Percentiles rank a stretch among this genome's conserved stretches.
phyloP scores from a whole-genome alignment of 1,284 basidiomycete genomes.

The Ceratobasidium sp. region DNA sequence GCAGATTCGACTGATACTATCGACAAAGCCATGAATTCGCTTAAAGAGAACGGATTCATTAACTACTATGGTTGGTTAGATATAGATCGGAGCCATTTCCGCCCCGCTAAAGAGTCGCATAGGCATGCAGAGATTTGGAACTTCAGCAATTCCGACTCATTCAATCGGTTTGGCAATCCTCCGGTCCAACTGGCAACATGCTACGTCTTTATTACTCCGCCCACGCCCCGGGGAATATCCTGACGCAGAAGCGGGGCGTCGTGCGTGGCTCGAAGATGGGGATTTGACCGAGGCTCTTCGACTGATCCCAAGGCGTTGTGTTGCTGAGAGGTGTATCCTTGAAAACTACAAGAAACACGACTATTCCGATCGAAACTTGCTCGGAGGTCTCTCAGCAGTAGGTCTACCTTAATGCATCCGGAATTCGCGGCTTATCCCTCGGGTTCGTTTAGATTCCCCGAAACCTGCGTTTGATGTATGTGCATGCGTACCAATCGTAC shows the following conservation, averaged over 20 bases:
- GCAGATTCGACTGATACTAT: conserved; percentile 75
- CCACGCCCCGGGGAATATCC: conserved; percentile 89
- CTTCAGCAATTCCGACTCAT: conserved; percentile 91
- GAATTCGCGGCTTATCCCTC: conserved; percentile 4
- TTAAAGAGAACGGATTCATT: conserved; percentile 90
- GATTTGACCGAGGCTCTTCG: conserved; percentile 80
- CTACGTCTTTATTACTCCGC: conserved; percentile 81
- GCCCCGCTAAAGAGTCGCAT: neutral
- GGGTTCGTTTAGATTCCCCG: conserved; percentile 77
- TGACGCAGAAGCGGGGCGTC: conserved; percentile 78
- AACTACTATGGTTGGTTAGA: conserved; percentile 87
- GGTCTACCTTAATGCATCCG: conserved; percentile 46
- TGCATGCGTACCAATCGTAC: conserved; percentile 98
- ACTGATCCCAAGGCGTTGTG: conserved; percentile 85
- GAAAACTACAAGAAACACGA: conserved; percentile 87
- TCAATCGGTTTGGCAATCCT: conserved; percentile 90
- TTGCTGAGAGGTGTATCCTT: conserved; percentile 91
- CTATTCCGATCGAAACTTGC: conserved; percentile 79
- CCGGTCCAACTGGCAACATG: conserved; percentile 87
- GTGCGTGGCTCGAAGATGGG: conserved; percentile 82
- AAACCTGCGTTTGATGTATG: conserved; percentile 94
- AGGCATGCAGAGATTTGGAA: conserved; percentile 99
- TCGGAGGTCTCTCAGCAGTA: conserved; percentile 85
- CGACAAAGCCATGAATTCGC: conserved; percentile 77
- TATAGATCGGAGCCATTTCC: conserved; percentile 9